A percentile compares a stretch with the other conserved stretches of the same genome.
Conservation (phyloP, 2,329 filamentous ascomycete genomes). For the Fusarium sp. region DNA sequence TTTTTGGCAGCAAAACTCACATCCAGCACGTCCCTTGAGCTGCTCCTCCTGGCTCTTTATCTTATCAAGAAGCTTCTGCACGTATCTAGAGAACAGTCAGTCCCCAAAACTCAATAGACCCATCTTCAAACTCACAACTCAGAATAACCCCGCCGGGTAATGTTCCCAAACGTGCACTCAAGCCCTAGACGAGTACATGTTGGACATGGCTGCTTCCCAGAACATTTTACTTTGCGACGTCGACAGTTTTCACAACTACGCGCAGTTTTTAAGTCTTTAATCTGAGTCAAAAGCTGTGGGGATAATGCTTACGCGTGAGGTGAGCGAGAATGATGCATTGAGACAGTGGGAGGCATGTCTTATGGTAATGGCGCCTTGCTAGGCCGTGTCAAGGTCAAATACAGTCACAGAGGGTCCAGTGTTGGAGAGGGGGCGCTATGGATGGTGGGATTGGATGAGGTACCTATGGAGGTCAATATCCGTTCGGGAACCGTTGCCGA, state of each 20-base stretch:
- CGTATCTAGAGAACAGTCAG: slow-evolving; percentile 27
- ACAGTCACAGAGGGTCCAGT: background rate
- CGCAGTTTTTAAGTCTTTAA: background rate
- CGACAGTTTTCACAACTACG: slow-evolving; percentile 41
- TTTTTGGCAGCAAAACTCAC: no score
- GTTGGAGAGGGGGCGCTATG: background rate
- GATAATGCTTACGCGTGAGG: background rate
- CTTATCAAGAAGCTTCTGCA: slow-evolving; percentile 34
- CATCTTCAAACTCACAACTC: slow-evolving; percentile 28
- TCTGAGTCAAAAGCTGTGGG: background rate
- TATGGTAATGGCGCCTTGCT: background rate
- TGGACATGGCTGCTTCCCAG: slow-evolving; percentile 43
- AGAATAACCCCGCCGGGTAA: slow-evolving; percentile 37
- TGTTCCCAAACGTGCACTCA: slow-evolving; percentile 41
- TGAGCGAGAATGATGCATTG: background rate
- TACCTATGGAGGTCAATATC: background rate
- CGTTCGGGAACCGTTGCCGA: background rate
- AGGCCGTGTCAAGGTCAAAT: background rate
- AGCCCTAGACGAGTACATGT: slow-evolving; percentile 41
- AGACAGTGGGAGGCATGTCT: background rate
- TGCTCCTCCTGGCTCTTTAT: slow-evolving; percentile 35
- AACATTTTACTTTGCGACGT: slow-evolving; percentile 47
- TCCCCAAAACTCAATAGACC: background rate
- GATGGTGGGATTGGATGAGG: background rate
- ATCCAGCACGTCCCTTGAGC: background rate